phyloP scores from a whole-genome alignment of 768 basidiomycete genomes.

The Boletus rubroflammeus region DNA sequence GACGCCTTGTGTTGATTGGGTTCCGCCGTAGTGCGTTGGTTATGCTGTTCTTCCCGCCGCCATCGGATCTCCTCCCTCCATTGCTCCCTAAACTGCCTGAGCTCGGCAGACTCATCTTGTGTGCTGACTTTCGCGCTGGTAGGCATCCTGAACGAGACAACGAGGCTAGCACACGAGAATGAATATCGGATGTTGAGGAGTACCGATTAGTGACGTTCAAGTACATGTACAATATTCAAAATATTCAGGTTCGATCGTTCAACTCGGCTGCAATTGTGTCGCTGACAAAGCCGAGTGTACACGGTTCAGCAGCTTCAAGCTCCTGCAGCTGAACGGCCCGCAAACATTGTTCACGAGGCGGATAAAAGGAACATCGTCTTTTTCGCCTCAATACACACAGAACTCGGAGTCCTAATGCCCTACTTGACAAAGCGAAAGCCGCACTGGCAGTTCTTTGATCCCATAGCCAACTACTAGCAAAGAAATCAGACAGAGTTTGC shows the following conservation, averaged over 20 bases:
- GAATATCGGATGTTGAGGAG: neutral
- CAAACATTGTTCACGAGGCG: neutral
- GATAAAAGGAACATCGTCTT: neutral
- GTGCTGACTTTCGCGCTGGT: neutral
- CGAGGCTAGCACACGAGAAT: neutral
- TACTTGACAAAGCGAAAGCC: neutral
- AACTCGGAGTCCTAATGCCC: too few relatives aligned
- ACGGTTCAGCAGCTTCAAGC: too few relatives aligned
- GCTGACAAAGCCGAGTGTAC: constrained; percentile 10
- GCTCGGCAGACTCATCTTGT: constrained; percentile 54
- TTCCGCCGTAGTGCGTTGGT: neutral
- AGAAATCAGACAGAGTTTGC: constrained; percentile 52
- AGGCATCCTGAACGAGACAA: neutral
- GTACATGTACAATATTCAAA: too few relatives aligned
- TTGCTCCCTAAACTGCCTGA: constrained; percentile 64
- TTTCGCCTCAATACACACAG: too few relatives aligned
- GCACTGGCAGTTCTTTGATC: too few relatives aligned
- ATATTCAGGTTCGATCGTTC: neutral
- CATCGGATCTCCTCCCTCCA: constrained; percentile 66
- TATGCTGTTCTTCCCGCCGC: constrained; percentile 21
- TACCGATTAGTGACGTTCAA: neutral
- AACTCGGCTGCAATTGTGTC: neutral
- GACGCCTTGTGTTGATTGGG: neutral
- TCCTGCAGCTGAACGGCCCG: neutral
- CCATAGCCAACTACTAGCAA: constrained; percentile 49